A percentile compares a stretch with the other conserved stretches of the same genome.
These are phyloP conservation scores for Exophiala dermatitidis DNA, from an alignment of 2,329 filamentous ascomycete species.

Conservation along the genomic window DNA sequence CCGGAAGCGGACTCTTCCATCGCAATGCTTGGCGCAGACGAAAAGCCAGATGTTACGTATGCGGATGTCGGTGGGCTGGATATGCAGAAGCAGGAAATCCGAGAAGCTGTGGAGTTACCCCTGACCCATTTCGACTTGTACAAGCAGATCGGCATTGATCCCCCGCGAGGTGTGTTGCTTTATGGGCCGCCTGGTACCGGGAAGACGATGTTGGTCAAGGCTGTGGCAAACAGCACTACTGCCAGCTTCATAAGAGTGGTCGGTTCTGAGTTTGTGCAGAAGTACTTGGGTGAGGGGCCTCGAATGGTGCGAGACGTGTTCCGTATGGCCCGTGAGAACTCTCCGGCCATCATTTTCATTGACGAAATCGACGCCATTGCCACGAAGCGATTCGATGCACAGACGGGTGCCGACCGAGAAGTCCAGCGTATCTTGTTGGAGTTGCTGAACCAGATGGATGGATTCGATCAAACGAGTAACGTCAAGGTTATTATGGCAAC, in stretches of 20 bases:
- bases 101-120: constrained; percentile 93
- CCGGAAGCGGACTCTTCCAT: constrained; percentile 98
- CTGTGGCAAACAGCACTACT: constrained; percentile 95
- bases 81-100: constrained; percentile 99
- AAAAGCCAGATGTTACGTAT: constrained; percentile 98
- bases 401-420: constrained; percentile 95
- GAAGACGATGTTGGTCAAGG: constrained; percentile 97
- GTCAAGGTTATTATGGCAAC: constrained; percentile 99
- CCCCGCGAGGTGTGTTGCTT: constrained; percentile 87
- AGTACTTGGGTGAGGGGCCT: constrained; percentile 94
- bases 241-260: constrained; percentile 98
- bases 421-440: constrained; percentile 97
- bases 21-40: constrained; percentile 90
- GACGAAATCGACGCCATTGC: constrained; percentile 99
- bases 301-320: constrained; percentile 99
- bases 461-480: constrained; percentile 97
- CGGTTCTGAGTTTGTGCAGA: constrained; percentile 96
- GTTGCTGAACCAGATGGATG: constrained; percentile 98
- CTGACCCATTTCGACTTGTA: constrained; percentile 97
- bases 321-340: constrained; percentile 97
- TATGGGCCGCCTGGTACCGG: constrained; percentile 94
- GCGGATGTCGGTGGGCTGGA: constrained; percentile 95
- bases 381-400: constrained; percentile 97
- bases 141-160: constrained; percentile 98
- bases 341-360: constrained; percentile 97